Conservation (phyloP, 176 grass and related monocot species). For the Oryza meridionalis region DNA sequence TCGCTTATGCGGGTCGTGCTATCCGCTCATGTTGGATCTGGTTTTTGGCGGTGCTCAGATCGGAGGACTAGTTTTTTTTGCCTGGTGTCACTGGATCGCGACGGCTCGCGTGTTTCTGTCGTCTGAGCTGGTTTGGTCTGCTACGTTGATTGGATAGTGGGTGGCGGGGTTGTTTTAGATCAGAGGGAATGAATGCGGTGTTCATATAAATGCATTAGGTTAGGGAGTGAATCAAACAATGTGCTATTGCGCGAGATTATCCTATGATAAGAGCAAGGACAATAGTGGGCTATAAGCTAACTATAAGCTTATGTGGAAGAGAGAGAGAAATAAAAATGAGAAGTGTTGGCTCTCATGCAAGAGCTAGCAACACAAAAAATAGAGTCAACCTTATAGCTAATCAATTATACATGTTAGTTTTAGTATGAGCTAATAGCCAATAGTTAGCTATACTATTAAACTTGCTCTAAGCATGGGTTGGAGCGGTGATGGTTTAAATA, state of each 20-base stretch:
- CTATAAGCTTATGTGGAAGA: too few relatives aligned
- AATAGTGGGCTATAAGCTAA: too few relatives aligned
- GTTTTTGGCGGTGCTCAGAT: not conserved
- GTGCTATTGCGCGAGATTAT: not conserved
- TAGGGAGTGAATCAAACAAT: slow-evolving; percentile 20
- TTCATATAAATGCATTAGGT: not conserved
- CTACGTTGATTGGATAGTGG: slow-evolving; percentile 15
- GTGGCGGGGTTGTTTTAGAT: slow-evolving; percentile 6
- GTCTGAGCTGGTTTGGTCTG: slow-evolving; percentile 30
- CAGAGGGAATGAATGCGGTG: not conserved
- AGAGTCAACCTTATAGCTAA: too few relatives aligned
- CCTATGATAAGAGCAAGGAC: not conserved
- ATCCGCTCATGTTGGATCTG: slow-evolving; percentile 37
- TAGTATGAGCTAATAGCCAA: too few relatives aligned
- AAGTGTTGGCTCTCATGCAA: too few relatives aligned
- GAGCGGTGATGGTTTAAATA: not conserved
- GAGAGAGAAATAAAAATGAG: too few relatives aligned
- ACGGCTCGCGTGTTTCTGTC: slow-evolving; percentile 21
- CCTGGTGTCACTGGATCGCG: slow-evolving; percentile 28
- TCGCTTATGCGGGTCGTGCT: not conserved
- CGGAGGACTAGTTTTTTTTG: not conserved
- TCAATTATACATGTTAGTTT: too few relatives aligned
- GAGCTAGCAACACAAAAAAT: too few relatives aligned
- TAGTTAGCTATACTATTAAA: too few relatives aligned
- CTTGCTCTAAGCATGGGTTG: not conserved